phyloP scores from a whole-genome alignment of 140 eudicot genomes.

The Artemisia princeps region DNA sequence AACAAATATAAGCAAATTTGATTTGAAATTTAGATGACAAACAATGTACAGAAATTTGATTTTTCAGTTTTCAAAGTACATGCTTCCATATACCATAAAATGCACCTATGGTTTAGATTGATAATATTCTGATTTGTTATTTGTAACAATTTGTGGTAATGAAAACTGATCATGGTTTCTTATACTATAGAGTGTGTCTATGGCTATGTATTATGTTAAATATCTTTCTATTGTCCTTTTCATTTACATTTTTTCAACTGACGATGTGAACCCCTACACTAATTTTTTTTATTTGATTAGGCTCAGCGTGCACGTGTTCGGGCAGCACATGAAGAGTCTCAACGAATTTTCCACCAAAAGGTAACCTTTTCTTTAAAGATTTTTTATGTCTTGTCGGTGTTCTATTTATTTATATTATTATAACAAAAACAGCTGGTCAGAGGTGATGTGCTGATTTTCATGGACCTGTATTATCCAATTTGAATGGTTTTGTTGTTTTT shows the following conservation, averaged over 20 bases:
- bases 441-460: not conserved
- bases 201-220: not conserved
- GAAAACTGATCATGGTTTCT: not conserved
- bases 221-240: not conserved
- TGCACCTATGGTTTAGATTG: not conserved
- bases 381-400: not conserved
- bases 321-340: conserved; percentile 62
- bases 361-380: conserved; percentile 25
- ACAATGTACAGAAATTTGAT: not conserved
- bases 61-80: not conserved
- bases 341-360: conserved; percentile 62
- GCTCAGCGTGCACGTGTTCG: conserved; percentile 48
- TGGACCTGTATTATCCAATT: not conserved
- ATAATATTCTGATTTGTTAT: not conserved
- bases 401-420: not conserved
- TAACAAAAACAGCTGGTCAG: not conserved
- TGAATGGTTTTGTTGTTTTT: no score
- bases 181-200: not conserved
- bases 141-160: not conserved
- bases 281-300: conserved; percentile 8
- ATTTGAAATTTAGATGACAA: not conserved
- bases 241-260: not conserved
- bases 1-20: not conserved
- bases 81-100: conserved; percentile 10
- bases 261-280: not conserved